Evolutionary conservation across 31 red algal genomes (phyloP).

Genomic region (Bonnemaisonia californica): DNA sequence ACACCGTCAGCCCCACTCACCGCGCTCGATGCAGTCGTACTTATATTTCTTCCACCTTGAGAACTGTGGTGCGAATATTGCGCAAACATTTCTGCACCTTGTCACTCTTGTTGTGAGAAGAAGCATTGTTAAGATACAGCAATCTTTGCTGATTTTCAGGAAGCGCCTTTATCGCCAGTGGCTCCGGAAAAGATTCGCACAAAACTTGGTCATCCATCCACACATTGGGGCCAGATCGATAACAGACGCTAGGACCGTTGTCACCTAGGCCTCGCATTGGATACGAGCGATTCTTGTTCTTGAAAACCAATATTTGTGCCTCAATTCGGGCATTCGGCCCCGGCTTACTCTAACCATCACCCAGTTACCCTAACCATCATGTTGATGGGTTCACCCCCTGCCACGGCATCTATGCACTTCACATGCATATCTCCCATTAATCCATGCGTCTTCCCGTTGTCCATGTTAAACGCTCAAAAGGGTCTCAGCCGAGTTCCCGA

Average conservation of each 20-base stretch:
- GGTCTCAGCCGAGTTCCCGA: background rate
- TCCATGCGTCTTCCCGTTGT: background rate
- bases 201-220: background rate
- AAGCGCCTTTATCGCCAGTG: background rate
- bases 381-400: background rate
- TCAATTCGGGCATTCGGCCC: background rate
- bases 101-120: background rate
- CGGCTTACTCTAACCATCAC: too few relatives aligned
- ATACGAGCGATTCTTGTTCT: background rate
- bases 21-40: background rate
- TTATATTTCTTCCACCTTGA: background rate
- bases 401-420: background rate
- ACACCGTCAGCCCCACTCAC: background rate
- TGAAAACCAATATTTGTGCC: background rate
- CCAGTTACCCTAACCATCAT: background rate
- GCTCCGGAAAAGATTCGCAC: background rate
- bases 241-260: background rate
- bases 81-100: background rate
- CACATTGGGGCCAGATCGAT: background rate
- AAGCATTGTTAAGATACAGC: background rate
- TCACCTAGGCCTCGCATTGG: background rate
- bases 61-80: background rate
- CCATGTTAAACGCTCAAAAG: background rate
- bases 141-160: background rate
- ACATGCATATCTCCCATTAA: background rate